Conservation (phyloP, 2,329 filamentous ascomycete species). For the Botrytis pseudocinerea region DNA sequence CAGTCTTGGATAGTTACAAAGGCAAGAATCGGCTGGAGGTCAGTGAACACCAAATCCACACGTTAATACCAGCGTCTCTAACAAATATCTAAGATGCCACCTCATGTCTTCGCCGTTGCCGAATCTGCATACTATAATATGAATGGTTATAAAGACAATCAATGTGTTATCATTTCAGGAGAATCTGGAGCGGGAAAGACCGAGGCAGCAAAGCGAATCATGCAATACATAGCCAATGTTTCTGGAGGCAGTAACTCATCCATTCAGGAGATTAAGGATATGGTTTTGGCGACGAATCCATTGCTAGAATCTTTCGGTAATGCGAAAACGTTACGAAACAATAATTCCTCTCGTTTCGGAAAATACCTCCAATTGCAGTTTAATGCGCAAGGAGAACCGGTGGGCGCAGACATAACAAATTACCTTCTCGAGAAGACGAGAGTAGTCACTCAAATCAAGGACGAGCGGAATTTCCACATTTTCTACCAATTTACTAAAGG, state of each 20-base stretch:
- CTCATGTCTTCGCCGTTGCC: conserved; percentile 96
- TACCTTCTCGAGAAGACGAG: conserved; percentile 94
- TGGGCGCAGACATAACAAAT: conserved; percentile 97
- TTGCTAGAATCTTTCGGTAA: conserved; percentile 97
- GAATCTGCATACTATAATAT: conserved; percentile 99
- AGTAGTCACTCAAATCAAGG: conserved; percentile 90
- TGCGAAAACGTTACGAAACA: conserved; percentile 95
- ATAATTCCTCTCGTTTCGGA: conserved; percentile 97
- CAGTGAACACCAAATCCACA: conserved; percentile 24
- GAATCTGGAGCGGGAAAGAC: conserved; percentile 98
- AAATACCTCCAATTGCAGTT: conserved; percentile 99
- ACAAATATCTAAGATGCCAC: conserved; percentile 59
- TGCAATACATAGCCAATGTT: conserved; percentile 99
- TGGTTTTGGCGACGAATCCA: conserved; percentile 98
- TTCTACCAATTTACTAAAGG: conserved; percentile 99
- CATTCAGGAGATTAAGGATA: conserved; percentile 97
- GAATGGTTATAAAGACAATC: conserved; percentile 99
- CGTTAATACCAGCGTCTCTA: not conserved
- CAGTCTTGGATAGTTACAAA: conserved; percentile 88
- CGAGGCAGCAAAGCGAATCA: conserved; percentile 95
- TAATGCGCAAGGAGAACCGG: conserved; percentile 84
- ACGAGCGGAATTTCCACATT: conserved; percentile 98
- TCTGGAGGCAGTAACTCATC: conserved; percentile 72
- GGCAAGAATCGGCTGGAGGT: conserved; percentile 95
- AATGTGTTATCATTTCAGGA: conserved; percentile 98